Conservation (phyloP, 441 rosid species). For the Jatropha multifida region DNA sequence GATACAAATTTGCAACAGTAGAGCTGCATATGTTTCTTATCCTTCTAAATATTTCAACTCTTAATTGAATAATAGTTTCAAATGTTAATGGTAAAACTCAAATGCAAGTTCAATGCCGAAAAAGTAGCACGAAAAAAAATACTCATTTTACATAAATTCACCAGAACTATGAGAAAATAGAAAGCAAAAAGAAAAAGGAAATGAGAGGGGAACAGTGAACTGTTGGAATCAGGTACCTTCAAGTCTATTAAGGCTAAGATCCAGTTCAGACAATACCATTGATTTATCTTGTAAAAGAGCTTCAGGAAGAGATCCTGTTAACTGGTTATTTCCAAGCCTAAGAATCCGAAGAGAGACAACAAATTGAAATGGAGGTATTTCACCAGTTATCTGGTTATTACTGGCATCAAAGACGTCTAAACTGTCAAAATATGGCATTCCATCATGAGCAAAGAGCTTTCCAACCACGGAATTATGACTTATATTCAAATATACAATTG, state of each 20-base stretch:
- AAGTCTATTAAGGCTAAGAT: conserved; percentile 77
- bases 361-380: conserved; percentile 62
- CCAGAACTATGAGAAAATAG: background rate
- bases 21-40: background rate
- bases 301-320: conserved; percentile 62
- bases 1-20: background rate
- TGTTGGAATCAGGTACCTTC: conserved; percentile 52
- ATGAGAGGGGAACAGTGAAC: background rate
- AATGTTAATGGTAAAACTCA: background rate
- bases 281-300: conserved; percentile 65
- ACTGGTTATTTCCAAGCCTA: conserved; percentile 61
- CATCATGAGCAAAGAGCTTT: conserved; percentile 71
- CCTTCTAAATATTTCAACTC: background rate
- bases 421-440: conserved; percentile 75
- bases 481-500: conserved; percentile 55
- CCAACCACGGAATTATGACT: conserved; percentile 68
- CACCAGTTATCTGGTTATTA: conserved; percentile 58
- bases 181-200: background rate
- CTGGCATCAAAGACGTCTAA: conserved; percentile 89
- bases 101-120: background rate
- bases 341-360: conserved; percentile 71
- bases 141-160: background rate
- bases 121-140: background rate
- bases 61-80: background rate
- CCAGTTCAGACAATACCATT: conserved; percentile 64